phyloP scores from a whole-genome alignment of 768 basidiomycete genomes.

The Tylopilus balloui region DNA sequence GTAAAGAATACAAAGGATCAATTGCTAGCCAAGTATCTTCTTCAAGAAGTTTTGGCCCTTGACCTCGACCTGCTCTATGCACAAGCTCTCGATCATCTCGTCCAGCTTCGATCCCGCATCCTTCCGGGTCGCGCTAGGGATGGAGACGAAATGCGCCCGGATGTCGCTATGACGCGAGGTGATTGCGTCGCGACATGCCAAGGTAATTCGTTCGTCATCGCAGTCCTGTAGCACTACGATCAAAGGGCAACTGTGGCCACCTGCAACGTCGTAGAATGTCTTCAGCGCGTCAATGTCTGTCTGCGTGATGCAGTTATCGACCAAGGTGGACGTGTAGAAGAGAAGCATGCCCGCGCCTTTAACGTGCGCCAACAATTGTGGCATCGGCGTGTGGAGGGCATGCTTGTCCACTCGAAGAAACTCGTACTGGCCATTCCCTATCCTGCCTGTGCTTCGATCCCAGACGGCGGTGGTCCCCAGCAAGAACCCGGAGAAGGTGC shows the following conservation, averaged over 20 bases:
- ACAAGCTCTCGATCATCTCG: not conserved
- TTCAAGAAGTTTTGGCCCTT: too few relatives aligned
- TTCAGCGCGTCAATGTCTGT: not conserved
- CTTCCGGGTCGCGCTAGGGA: not conserved
- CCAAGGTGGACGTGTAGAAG: not conserved
- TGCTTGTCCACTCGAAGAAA: not conserved
- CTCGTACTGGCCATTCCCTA: not conserved
- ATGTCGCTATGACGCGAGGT: not conserved
- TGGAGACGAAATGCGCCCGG: not conserved
- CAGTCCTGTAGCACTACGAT: constrained; percentile 3
- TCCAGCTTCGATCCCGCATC: not conserved
- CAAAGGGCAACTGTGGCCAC: not conserved
- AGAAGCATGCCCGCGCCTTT: not conserved
- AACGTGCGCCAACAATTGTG: too few relatives aligned
- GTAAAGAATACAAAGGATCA: too few relatives aligned
- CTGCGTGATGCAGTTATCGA: not conserved
- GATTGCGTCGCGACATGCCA: not conserved
- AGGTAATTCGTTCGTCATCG: not conserved
- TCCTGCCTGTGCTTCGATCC: not conserved
- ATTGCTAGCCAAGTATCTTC: too few relatives aligned
- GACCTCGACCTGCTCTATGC: not conserved
- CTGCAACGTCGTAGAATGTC: not conserved
- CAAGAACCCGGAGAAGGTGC: not conserved
- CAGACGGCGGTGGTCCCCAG: not conserved
- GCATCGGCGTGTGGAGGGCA: not conserved